Conservation (phyloP, 306 rosid species). For the Erythrophleum fordii region DNA sequence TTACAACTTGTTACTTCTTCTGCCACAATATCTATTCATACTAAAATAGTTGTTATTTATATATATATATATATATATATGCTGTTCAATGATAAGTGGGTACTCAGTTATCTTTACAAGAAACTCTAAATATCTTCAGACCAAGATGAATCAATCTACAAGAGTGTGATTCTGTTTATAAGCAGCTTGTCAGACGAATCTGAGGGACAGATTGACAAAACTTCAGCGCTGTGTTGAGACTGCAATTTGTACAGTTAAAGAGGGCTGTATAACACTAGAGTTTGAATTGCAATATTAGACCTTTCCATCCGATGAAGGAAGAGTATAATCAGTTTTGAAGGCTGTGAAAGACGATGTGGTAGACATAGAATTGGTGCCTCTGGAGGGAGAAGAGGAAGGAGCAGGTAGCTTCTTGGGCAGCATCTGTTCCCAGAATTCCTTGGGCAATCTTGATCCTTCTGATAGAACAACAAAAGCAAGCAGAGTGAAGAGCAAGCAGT, state of each 20-base stretch:
- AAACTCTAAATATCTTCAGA: conserved; percentile 13
- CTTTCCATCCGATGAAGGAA: conserved; percentile 63
- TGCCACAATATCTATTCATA: conserved; percentile 34
- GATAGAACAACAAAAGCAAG: conserved; percentile 56
- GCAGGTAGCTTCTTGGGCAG: conserved; percentile 89
- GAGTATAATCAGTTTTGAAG: conserved; percentile 35
- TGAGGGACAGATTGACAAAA: conserved; percentile 22
- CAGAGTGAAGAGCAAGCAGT: conserved; percentile 59
- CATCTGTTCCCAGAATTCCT: conserved; percentile 73
- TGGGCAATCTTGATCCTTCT: conserved; percentile 73
- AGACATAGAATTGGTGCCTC: conserved; percentile 67
- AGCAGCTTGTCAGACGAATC: conserved; percentile 27
- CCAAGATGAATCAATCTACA: conserved; percentile 13
- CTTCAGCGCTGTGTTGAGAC: conserved; percentile 29
- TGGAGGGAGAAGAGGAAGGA: conserved; percentile 88
- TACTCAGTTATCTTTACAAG: conserved; percentile 4
- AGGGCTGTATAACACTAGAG: not conserved
- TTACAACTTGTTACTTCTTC: conserved; percentile 22
- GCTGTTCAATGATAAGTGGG: conserved; percentile 9
- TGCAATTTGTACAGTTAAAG: conserved; percentile 35
- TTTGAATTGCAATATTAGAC: conserved; percentile 44
- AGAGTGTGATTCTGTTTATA: conserved; percentile 14
- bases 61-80: conserved; percentile 35
- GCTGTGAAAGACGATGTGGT: conserved; percentile 54
- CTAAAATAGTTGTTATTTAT: conserved; percentile 31